Percentiles rank a stretch among this genome's conserved stretches.
Conservation (phyloP, 2,329 filamentous ascomycete genomes). For the Ascochyta viciae-villosae region DNA sequence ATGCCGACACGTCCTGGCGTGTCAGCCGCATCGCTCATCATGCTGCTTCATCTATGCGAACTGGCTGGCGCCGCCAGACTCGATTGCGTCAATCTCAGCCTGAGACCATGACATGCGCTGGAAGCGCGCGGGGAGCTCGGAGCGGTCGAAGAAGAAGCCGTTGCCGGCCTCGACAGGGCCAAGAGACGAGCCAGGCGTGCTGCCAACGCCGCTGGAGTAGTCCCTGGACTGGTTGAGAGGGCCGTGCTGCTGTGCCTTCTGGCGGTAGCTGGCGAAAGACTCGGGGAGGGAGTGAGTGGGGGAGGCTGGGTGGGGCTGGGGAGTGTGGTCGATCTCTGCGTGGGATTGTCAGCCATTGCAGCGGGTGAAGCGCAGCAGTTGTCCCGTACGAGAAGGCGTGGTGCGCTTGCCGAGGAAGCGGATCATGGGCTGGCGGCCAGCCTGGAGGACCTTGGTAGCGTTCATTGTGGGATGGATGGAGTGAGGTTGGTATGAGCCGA, state of each 20-base stretch:
- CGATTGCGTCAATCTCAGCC: conserved; percentile 92
- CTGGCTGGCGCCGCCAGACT: conserved; percentile 85
- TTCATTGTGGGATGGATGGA: conserved; percentile 48
- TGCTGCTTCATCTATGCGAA: conserved; percentile 52
- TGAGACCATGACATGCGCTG: conserved; percentile 74
- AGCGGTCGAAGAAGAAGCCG: conserved; percentile 87
- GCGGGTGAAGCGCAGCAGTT: not conserved
- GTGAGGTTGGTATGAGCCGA: conserved; percentile 14
- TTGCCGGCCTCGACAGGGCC: conserved; percentile 73
- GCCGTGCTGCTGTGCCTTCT: conserved; percentile 79
- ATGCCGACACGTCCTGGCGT: conserved; percentile 22
- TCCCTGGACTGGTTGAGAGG: conserved; percentile 60
- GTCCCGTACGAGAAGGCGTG: conserved; percentile 52
- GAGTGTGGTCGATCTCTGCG: conserved; percentile 76
- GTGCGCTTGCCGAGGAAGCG: conserved; percentile 59
- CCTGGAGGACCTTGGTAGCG: conserved; percentile 55
- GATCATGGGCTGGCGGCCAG: conserved; percentile 60
- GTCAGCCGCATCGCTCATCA: conserved; percentile 18
- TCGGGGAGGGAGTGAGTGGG: conserved; percentile 70
- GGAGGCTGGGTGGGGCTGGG: conserved; percentile 75
- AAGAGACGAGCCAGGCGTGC: conserved; percentile 70
- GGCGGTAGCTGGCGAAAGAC: conserved; percentile 78
- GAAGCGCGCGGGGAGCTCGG: conserved; percentile 86
- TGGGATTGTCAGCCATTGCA: conserved; percentile 18
- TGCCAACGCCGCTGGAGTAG: conserved; percentile 59